phyloP scores from a whole-genome alignment of 192 early-diverging fungal genomes.

The Cetraspora pellucida region DNA sequence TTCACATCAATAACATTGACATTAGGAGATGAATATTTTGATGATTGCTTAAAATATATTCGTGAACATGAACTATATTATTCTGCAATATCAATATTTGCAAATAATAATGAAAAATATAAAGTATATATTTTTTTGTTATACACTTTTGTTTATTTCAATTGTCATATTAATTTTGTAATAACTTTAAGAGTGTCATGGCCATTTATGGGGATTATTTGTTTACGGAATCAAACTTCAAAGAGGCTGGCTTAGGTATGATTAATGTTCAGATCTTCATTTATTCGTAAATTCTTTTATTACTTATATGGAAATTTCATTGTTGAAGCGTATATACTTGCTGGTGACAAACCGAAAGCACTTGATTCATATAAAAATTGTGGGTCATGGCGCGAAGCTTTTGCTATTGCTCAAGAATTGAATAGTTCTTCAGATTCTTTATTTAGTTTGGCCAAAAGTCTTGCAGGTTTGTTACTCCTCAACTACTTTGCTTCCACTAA shows the following conservation, averaged over 20 bases:
- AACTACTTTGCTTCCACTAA: neutral
- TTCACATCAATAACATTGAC: neutral
- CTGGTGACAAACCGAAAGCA: slow-evolving; percentile 60
- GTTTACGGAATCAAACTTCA: slow-evolving; percentile 54
- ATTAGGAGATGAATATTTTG: slow-evolving; percentile 52
- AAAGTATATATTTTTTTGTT: slow-evolving; percentile 39
- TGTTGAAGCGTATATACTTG: slow-evolving; percentile 53
- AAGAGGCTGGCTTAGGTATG: slow-evolving; percentile 66
- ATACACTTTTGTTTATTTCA: neutral
- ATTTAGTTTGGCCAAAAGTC: slow-evolving; percentile 53
- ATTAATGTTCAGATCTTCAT: neutral
- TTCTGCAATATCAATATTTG: slow-evolving; percentile 60
- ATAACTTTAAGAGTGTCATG: slow-evolving; percentile 37
- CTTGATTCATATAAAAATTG: slow-evolving; percentile 59
- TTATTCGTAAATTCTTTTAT: neutral
- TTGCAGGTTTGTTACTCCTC: slow-evolving; percentile 48
- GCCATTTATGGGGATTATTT: slow-evolving; percentile 68
- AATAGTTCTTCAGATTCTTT: slow-evolving; percentile 50
- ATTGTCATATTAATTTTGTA: neutral
- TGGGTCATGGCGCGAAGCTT: slow-evolving; percentile 65
- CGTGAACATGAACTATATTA: slow-evolving; percentile 66
- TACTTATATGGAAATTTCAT: no score
- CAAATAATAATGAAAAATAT: slow-evolving; percentile 44
- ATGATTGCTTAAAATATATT: slow-evolving; percentile 66
- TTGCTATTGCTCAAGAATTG: slow-evolving; percentile 65